phyloP scores from a whole-genome alignment of 208 protist species.

The Leishmania martiniquensis region DNA sequence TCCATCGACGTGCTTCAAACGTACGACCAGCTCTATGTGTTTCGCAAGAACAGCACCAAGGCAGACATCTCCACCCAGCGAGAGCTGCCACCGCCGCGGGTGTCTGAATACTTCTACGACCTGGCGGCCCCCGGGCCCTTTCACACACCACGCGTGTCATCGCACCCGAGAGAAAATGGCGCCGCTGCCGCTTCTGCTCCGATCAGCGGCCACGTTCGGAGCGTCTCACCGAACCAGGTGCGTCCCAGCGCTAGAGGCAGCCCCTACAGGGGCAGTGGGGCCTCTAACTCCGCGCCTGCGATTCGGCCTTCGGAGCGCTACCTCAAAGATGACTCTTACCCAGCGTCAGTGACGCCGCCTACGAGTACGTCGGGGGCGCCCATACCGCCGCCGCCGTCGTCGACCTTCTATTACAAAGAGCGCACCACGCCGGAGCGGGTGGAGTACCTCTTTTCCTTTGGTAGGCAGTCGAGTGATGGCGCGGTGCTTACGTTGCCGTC shows the following conservation, averaged over 20 bases:
- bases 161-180: not conserved
- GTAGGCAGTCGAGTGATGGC: slow-evolving; percentile 19
- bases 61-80: slow-evolving; percentile 75
- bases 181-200: slow-evolving; percentile 1
- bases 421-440: slow-evolving; percentile 57
- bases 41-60: slow-evolving; percentile 76
- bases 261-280: slow-evolving; percentile 3
- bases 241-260: slow-evolving; percentile 4
- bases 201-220: slow-evolving; percentile 1
- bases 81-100: slow-evolving; percentile 69
- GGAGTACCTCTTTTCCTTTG: slow-evolving; percentile 58
- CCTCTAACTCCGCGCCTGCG: not conserved
- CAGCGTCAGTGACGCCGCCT: slow-evolving; percentile 12
- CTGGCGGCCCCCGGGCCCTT: not conserved
- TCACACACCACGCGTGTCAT: not conserved
- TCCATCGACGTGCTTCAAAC: slow-evolving; percentile 43
- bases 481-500: slow-evolving; percentile 25
- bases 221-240: slow-evolving; percentile 5
- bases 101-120: slow-evolving; percentile 44
- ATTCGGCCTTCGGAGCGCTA: not conserved
- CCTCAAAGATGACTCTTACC: slow-evolving; percentile 3
- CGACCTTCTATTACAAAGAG: slow-evolving; percentile 47
- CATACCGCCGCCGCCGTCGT: slow-evolving; percentile 8
- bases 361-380: not conserved
- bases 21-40: slow-evolving; percentile 86